Conservation (phyloP, 2,329 filamentous ascomycete genomes). For the Erysiphe neolycopersici region DNA sequence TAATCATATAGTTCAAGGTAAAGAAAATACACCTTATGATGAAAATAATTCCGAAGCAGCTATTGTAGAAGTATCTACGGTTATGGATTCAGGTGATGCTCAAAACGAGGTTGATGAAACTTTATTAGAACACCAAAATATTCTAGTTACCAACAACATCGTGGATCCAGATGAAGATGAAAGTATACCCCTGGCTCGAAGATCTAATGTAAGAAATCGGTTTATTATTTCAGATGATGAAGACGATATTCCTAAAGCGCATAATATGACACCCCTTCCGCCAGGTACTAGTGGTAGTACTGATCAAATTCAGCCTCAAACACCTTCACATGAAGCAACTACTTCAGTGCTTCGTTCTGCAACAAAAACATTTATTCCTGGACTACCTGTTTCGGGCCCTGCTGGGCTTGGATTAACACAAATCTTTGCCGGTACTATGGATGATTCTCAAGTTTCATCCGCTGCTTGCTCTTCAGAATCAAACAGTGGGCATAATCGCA, state of each 20-base stretch:
- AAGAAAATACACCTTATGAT: not conserved
- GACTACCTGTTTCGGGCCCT: slow-evolving; percentile 30
- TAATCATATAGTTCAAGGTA: slow-evolving; percentile 16
- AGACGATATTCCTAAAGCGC: slow-evolving; percentile 17
- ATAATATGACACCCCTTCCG: slow-evolving; percentile 5
- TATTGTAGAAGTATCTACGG: not conserved
- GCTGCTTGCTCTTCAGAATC: slow-evolving; percentile 5
- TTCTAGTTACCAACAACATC: slow-evolving; percentile 11
- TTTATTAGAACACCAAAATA: not conserved
- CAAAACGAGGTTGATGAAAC: not conserved
- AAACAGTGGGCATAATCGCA: slow-evolving; percentile 16
- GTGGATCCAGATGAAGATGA: slow-evolving; percentile 17
- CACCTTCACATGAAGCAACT: slow-evolving; percentile 22
- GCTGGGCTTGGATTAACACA: slow-evolving; percentile 57
- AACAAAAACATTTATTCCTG: slow-evolving; percentile 43
- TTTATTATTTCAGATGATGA: slow-evolving; percentile 18
- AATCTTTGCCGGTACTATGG: slow-evolving; percentile 77
- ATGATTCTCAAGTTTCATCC: slow-evolving; percentile 23
- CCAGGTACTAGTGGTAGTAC: slow-evolving; percentile 9
- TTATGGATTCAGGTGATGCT: not conserved
- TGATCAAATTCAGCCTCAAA: slow-evolving; percentile 12
- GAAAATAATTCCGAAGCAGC: not conserved
- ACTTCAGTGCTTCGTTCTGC: slow-evolving; percentile 41
- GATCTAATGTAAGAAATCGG: slow-evolving; percentile 2
- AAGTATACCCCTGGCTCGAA: not conserved